These are phyloP conservation scores for Scenedesmus sp. DNA, from an alignment of 163 green algal genomes.

Conservation along the genomic window DNA sequence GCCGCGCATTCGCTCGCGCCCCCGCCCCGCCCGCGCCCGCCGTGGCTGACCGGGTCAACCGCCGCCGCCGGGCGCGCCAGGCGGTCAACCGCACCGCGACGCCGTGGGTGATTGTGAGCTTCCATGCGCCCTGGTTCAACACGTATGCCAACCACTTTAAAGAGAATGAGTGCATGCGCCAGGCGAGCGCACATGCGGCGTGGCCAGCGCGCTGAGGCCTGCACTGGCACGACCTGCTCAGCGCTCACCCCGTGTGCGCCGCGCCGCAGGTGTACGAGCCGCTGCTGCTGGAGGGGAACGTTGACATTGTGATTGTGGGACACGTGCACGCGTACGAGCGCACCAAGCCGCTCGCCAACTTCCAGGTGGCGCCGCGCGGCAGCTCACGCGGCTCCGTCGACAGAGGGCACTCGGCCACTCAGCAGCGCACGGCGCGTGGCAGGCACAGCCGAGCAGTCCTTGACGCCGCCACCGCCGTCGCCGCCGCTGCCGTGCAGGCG, in stretches of 20 bases:
- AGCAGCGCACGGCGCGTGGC: background rate
- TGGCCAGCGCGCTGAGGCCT: background rate
- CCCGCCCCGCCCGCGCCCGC: too few relatives aligned
- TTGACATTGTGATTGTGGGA: conserved; percentile 25
- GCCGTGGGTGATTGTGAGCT: conserved; percentile 57
- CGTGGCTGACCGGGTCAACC: too few relatives aligned
- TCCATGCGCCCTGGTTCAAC: conserved; percentile 55
- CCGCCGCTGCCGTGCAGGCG: conserved; percentile 7
- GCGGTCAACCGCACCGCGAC: conserved; percentile 52
- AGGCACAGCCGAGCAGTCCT: background rate
- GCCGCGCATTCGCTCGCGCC: too few relatives aligned
- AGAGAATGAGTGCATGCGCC: conserved; percentile 48
- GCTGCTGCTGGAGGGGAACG: conserved; percentile 49
- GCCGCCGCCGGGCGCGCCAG: too few relatives aligned
- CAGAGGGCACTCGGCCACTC: too few relatives aligned
- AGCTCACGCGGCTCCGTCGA: background rate
- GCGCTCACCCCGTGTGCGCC: background rate
- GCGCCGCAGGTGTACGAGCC: conserved; percentile 50
- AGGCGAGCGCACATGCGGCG: too few relatives aligned
- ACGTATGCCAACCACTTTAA: conserved; percentile 39
- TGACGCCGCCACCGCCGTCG: background rate
- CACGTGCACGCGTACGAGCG: conserved; percentile 38
- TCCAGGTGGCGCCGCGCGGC: background rate
- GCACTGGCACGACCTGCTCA: too few relatives aligned
- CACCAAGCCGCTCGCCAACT: conserved; percentile 29